Evolutionary conservation across 495 filamentous ascomycete genomes (phyloP).

Genomic region (Penicillium arizonense): DNA sequence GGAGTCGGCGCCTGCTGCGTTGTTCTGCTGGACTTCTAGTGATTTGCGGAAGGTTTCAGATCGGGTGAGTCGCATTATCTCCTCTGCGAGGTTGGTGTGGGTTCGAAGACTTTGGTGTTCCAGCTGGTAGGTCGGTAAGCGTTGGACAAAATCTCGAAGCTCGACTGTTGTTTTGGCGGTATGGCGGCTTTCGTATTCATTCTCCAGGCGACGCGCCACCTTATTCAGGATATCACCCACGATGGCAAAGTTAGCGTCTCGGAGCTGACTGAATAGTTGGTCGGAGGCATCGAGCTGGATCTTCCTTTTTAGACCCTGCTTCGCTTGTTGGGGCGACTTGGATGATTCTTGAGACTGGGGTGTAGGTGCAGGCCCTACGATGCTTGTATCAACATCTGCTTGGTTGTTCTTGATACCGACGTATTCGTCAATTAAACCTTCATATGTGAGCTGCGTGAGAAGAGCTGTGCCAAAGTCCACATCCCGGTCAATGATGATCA

Average conservation of each 20-base stretch:
- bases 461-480: constrained; percentile 89
- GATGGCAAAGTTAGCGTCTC: constrained; percentile 94
- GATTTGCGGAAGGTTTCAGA: constrained; percentile 83
- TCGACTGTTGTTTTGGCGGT: constrained; percentile 84
- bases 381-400: constrained; percentile 87
- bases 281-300: constrained; percentile 88
- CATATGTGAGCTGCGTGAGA: constrained; percentile 94
- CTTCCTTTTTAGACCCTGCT: constrained; percentile 78
- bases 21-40: constrained; percentile 92
- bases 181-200: constrained; percentile 87
- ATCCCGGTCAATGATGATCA: constrained; percentile 94
- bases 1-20: constrained; percentile 87
- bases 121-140: constrained; percentile 86
- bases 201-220: constrained; percentile 82
- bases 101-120: constrained; percentile 90
- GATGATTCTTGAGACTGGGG: constrained; percentile 53
- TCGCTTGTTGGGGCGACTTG: constrained; percentile 49
- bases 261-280: constrained; percentile 81
- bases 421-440: constrained; percentile 92
- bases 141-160: constrained; percentile 87
- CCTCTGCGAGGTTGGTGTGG: constrained; percentile 89
- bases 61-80: constrained; percentile 88
- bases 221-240: constrained; percentile 87
- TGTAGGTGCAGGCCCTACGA: constrained; percentile 71
- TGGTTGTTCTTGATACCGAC: constrained; percentile 87